Evolutionary conservation across 768 basidiomycete genomes (phyloP), one percentile per base, ranked within the genome.

Genomic region (Solioccasus polychromus): DNA sequence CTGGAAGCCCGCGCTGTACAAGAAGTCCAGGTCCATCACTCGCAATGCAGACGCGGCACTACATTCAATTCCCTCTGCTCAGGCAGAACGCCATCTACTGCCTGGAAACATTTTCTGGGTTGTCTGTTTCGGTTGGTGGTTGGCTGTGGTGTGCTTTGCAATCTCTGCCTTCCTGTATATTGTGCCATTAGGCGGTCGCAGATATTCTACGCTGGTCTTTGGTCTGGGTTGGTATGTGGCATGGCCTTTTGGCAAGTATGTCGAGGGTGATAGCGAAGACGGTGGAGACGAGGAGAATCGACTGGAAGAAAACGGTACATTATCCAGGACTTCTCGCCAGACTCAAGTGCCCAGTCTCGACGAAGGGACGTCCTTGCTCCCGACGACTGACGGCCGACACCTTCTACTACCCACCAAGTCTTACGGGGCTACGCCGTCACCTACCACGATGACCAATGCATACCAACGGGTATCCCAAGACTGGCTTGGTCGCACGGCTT

Each of bases 161-260:
- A 61, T 91, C 34, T 82, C 91, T 7, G 74, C 70, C 34, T 23
- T 94, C 15, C 73, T 99, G 23, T 83, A 77, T 59, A 42, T 86
- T 34, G 70, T 92, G 6, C 89, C 94, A 0, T 76, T 77, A 36
- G 95, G 96, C 11, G 92, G 92, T 34, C 75, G 74, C 53, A 83
- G 80, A 39, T 98, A 95, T 63, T 80, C 90, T 3, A 79, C 78
- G n/a, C 75, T 98, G 24, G 72, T 97, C 5, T 92, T 82, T 58
- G 96, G 96, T 12, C 70, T 99, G 20, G 93, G 92, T 6, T 96
- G 93, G 89, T 99, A 99, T 64, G 78, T 97, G 42, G 80, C 81
- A 18, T 98, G 96, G 96, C 96, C 96, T 2, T 99, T 99, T 61
- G 94, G 96, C 17, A 97, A 97, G 67, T 99, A 98, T 62, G 91